Conservation (phyloP, 2,329 filamentous ascomycete species). For the Samsoniella hepiali region DNA sequence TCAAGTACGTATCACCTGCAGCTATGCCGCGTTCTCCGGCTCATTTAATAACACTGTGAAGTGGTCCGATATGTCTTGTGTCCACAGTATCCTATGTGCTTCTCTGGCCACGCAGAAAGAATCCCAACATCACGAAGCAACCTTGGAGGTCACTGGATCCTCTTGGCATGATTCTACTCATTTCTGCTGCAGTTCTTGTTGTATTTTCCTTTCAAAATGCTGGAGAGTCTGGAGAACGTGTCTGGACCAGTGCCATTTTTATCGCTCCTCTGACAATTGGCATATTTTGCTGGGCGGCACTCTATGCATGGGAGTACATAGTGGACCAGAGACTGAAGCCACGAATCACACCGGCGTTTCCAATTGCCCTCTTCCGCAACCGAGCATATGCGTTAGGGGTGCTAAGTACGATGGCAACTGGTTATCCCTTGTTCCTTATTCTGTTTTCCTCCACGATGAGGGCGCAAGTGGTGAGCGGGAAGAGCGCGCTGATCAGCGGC, state of each 20-base stretch:
- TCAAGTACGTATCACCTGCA: constrained; percentile 42
- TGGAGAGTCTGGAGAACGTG: constrained; percentile 31
- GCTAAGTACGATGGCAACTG: constrained; percentile 45
- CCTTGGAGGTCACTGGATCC: constrained; percentile 52
- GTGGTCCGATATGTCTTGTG: constrained; percentile 47
- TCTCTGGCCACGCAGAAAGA: constrained; percentile 44
- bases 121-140: constrained; percentile 38
- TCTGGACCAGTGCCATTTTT: constrained; percentile 42
- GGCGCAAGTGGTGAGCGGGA: constrained; percentile 48
- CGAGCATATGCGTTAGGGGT: constrained; percentile 41
- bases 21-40: constrained; percentile 17
- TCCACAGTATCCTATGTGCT: constrained; percentile 46
- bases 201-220: constrained; percentile 57
- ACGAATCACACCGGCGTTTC: constrained; percentile 40
- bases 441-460: constrained; percentile 50
- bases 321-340: constrained; percentile 20
- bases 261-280: constrained; percentile 31
- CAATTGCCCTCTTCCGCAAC: constrained; percentile 46
- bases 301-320: constrained; percentile 30
- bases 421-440: constrained; percentile 48
- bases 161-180: constrained; percentile 49
- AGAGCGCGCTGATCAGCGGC: constrained; percentile 44
- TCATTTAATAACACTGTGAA: constrained; percentile 24
- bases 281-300: constrained; percentile 26
- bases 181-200: constrained; percentile 52